A percentile compares a stretch with the other conserved stretches of the same genome.
Evolutionary conservation across 768 basidiomycete genomes (phyloP).

Genomic region (Russula brevipes): DNA sequence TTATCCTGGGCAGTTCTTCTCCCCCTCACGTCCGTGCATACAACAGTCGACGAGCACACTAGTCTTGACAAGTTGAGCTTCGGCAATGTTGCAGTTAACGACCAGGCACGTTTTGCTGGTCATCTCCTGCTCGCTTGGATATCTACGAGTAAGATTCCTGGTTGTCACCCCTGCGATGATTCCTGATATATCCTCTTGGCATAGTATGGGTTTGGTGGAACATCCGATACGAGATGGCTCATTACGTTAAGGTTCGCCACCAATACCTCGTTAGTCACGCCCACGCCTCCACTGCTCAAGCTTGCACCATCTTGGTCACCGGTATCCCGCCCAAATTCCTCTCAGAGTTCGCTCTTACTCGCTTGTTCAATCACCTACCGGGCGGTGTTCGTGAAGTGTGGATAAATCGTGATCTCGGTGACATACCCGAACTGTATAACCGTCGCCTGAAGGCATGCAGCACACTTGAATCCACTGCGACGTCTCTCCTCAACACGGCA

Average conservation of each 20-base stretch:
- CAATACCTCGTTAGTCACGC: slow-evolving; percentile 67
- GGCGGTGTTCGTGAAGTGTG: slow-evolving; percentile 90
- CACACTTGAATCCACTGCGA: slow-evolving; percentile 87
- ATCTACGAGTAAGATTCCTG: slow-evolving; percentile 59
- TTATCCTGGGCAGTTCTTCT: slow-evolving; percentile 83
- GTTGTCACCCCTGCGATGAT: background rate
- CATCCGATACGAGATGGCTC: slow-evolving; percentile 71
- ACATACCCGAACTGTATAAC: slow-evolving; percentile 78
- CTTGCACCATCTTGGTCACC: slow-evolving; percentile 85
- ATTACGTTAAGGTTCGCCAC: slow-evolving; percentile 79
- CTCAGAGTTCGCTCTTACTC: slow-evolving; percentile 56
- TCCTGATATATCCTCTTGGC: background rate
- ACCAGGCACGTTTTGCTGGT: slow-evolving; percentile 62
- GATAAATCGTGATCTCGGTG: slow-evolving; percentile 86
- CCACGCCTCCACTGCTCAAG: slow-evolving; percentile 76
- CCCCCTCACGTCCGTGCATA: slow-evolving; percentile 61
- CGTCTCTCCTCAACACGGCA: slow-evolving; percentile 66
- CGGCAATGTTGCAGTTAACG: slow-evolving; percentile 59
- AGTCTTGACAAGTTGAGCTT: slow-evolving; percentile 72
- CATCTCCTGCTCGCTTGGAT: slow-evolving; percentile 73
- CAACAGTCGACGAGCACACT: slow-evolving; percentile 39
- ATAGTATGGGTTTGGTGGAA: slow-evolving; percentile 83
- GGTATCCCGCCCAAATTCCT: slow-evolving; percentile 81
- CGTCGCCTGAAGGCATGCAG: slow-evolving; percentile 64
- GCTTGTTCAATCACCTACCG: slow-evolving; percentile 76